Conservation (phyloP, 2,329 filamentous ascomycete genomes). For the Xylariales sp. region DNA sequence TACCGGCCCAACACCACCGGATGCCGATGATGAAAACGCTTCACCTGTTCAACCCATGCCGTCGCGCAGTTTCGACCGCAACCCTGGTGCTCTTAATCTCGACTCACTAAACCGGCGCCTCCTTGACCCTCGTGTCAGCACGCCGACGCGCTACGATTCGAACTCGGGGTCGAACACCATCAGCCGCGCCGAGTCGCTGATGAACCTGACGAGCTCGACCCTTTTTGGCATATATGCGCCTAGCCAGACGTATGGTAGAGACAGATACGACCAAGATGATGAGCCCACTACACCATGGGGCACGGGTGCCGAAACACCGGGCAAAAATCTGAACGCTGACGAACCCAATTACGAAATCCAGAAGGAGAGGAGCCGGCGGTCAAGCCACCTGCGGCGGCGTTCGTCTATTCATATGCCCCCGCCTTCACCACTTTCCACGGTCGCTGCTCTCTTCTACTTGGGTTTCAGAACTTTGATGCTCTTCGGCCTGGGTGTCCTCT, state of each 20-base stretch:
- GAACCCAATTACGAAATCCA: constrained; percentile 19
- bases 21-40: constrained; percentile 25
- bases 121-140: constrained; percentile 17
- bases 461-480: constrained; percentile 58
- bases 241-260: constrained; percentile 49
- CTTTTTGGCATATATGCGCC: constrained; percentile 87
- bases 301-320: constrained; percentile 69
- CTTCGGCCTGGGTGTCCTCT: constrained; percentile 75
- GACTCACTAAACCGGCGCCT: constrained; percentile 29
- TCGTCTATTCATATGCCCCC: constrained; percentile 26
- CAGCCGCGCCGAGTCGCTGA: constrained; percentile 69
- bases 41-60: neutral
- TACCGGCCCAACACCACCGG: constrained; percentile 39
- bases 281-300: constrained; percentile 73
- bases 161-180: constrained; percentile 35
- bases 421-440: constrained; percentile 20
- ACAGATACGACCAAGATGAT: constrained; percentile 46
- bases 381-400: constrained; percentile 28
- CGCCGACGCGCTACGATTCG: constrained; percentile 15
- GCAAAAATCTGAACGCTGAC: constrained; percentile 33
- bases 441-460: constrained; percentile 43
- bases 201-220: constrained; percentile 86
- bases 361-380: constrained; percentile 23
- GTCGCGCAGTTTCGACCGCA: constrained; percentile 36
- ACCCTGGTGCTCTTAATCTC: constrained; percentile 40